Evolutionary conservation across 345 rosid species (phyloP).

Genomic region (Schrenkiella parvula): DNA sequence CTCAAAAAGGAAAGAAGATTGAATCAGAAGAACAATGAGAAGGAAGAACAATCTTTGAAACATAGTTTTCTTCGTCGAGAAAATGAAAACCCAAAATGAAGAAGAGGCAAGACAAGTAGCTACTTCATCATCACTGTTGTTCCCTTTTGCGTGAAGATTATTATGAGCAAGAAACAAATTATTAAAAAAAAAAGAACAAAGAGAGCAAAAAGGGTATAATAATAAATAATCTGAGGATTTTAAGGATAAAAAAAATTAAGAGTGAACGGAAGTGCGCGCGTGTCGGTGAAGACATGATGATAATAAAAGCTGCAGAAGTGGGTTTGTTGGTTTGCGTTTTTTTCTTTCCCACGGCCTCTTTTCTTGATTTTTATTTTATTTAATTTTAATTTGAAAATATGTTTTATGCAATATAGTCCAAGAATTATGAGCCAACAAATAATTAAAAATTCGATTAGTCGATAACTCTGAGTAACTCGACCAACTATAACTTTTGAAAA

Average conservation of each 20-base stretch:
- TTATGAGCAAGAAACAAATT: neutral
- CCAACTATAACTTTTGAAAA: neutral
- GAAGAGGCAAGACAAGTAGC: constrained; percentile 10
- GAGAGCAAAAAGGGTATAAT: neutral
- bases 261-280: constrained; percentile 33
- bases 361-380: neutral
- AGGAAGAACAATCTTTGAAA: constrained; percentile 34
- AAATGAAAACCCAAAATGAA: neutral
- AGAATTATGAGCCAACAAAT: neutral
- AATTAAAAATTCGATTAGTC: neutral
- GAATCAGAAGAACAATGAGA: constrained; percentile 26
- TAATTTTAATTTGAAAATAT: neutral
- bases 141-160: constrained; percentile 24
- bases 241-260: constrained; percentile 15
- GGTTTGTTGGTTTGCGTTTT: constrained; percentile 19
- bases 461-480: neutral
- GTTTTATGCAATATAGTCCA: neutral
- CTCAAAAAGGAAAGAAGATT: constrained; percentile 33
- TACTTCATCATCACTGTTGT: constrained; percentile 18
- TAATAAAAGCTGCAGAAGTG: constrained; percentile 26
- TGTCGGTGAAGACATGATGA: constrained; percentile 20
- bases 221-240: neutral
- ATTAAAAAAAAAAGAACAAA: neutral
- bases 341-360: neutral
- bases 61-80: constrained; percentile 4